Base-by-base conservation (phyloP, 495 filamentous ascomycete species). In the Cercophora scortea region DNA sequence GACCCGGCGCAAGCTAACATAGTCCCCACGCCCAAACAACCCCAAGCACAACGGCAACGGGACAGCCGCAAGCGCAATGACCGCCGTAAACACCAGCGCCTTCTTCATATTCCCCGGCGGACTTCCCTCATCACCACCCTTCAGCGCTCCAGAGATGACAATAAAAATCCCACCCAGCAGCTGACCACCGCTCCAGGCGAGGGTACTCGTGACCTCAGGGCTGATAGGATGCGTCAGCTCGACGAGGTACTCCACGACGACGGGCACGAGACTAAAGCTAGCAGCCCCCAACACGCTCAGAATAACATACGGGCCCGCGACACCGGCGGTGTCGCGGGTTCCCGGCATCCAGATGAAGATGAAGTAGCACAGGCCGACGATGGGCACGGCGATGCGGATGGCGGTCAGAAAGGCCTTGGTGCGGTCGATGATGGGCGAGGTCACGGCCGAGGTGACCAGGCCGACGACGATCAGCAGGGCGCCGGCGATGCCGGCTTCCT, bases 391-490 rank as follows among this genome's bases (percentile, higher is more conserved):
- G 42, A 87, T 53, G 50, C 86, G 87, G 61, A 96, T 89, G 38
- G 83, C 76, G 32, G 79, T 69, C 4, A 95, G 73, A 64, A 86
- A 95, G 15, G 81, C 76, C 61, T 96, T 92, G 47, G 81, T 91
- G 49, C 83, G 79, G 71, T 97, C 93, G 53, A 92, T 79, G 53
- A 96, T 75, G 8, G 93, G 93, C 1, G 81, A 85, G 3, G 82
- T 71, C 52, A 95, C 71, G 11, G 90, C 93, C 1, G 90, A 74
- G 32, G 77, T 56, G 36, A 95, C 72, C 8, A 98, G 81, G 17
- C 93, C 93, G 51, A 91, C 83, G 45, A 96, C 72, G 62, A 98
- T 97, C n/a, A 97, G 78, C 25, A 94, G 65, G 1, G 87, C 93
- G 54, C 93, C 93, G 11, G 86, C 87, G 65, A 96, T 88, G 47